Percentiles rank a stretch among this genome's conserved stretches.
Evolutionary conservation across 768 basidiomycete genomes (phyloP).

Genomic region (Leccinum subgranulosum): DNA sequence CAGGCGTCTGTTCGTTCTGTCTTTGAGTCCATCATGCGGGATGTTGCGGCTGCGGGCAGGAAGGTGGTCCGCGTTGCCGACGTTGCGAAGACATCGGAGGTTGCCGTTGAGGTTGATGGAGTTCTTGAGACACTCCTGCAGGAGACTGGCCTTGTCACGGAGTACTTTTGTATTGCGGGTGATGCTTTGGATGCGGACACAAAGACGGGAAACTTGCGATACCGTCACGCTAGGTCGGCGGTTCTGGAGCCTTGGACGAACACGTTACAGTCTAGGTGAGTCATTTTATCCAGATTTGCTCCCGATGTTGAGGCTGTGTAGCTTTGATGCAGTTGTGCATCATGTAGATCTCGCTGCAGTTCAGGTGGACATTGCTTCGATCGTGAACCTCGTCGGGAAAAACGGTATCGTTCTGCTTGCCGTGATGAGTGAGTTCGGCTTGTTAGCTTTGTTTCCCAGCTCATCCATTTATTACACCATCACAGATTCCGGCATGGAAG

Average conservation of each 20-base stretch:
- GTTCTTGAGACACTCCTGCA: conserved; percentile 16
- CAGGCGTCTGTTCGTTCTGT: conserved; percentile 10
- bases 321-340: conserved; percentile 22
- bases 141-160: conserved; percentile 14
- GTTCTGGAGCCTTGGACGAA: conserved; percentile 20
- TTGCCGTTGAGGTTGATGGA: conserved; percentile 15
- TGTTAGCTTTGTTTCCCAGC: no score
- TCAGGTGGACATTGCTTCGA: conserved; percentile 17
- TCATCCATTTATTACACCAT: neutral
- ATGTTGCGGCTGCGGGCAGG: conserved; percentile 18
- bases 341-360: conserved; percentile 21
- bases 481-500: neutral
- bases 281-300: neutral
- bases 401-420: conserved; percentile 22
- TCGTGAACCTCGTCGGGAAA: conserved; percentile 23
- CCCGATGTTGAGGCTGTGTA: neutral
- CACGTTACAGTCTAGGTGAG: conserved; percentile 12
- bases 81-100: conserved; percentile 16
- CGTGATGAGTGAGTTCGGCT: conserved; percentile 15
- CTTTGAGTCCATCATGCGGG: conserved; percentile 16
- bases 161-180: conserved; percentile 18
- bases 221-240: conserved; percentile 13
- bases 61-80: conserved; percentile 25
- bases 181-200: conserved; percentile 22
- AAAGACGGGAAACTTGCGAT: conserved; percentile 16